Evolutionary conservation across 169 alveolate species (phyloP).

Genomic region (Plasmodium ovale): DNA sequence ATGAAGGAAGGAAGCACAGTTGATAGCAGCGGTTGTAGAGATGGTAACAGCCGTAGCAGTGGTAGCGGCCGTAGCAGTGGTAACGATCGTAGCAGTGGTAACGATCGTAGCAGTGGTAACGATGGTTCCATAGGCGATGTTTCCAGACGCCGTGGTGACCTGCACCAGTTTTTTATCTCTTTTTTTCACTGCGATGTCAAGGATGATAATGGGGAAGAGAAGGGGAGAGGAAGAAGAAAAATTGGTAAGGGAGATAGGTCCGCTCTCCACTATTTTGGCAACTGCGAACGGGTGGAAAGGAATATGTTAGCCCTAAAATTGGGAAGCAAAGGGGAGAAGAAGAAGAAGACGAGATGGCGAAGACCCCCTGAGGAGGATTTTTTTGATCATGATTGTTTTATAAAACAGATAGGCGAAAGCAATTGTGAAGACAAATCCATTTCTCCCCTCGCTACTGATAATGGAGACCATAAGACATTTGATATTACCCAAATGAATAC

Average conservation of each 20-base stretch:
- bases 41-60: not conserved
- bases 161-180: constrained; percentile 15
- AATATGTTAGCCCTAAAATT: no score
- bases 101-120: not conserved
- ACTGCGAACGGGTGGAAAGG: no score
- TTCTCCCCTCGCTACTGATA: no score
- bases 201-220: no score
- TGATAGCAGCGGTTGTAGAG: not conserved
- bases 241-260: not conserved
- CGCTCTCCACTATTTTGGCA: no score
- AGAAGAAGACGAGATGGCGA: not conserved
- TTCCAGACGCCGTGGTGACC: not conserved
- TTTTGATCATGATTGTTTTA: constrained; percentile 36
- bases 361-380: constrained; percentile 27
- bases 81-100: not conserved
- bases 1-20: not conserved
- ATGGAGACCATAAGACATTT: no score
- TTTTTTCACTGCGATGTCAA: constrained; percentile 32
- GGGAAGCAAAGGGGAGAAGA: not conserved
- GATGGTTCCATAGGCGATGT: no score
- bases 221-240: not conserved
- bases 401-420: constrained; percentile 38
- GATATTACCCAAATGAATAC: no score
- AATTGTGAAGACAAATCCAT: not conserved
- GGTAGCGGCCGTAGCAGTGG: not conserved